A percentile compares a stretch with the other conserved stretches of the same genome.
Evolutionary conservation across 371 early-diverging fungal species (phyloP).

Genomic region (Apophysomyces sp.): DNA sequence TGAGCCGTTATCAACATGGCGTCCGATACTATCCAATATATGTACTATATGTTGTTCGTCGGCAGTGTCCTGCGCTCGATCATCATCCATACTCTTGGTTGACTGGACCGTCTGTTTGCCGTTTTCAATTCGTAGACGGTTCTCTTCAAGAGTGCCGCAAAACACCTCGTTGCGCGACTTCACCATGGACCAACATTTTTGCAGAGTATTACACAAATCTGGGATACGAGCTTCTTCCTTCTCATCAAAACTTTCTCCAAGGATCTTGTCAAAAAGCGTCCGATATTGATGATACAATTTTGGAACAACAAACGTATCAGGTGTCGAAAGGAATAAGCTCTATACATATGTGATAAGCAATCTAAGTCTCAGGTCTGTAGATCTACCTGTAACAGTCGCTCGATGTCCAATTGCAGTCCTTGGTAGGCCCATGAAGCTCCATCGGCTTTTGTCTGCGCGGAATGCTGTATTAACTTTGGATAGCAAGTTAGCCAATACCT

Average conservation of each 20-base stretch:
- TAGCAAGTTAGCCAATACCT: background rate
- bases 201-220: slow-evolving; percentile 32
- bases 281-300: slow-evolving; percentile 49
- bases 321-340: slow-evolving; percentile 61
- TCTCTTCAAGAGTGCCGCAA: slow-evolving; percentile 41
- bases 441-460: background rate
- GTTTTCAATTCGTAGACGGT: slow-evolving; percentile 13
- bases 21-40: slow-evolving; percentile 40
- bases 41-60: slow-evolving; percentile 42
- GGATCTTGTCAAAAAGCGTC: slow-evolving; percentile 30
- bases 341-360: slow-evolving; percentile 9
- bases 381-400: slow-evolving; percentile 52
- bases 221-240: slow-evolving; percentile 12
- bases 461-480: slow-evolving; percentile 8
- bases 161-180: slow-evolving; percentile 50
- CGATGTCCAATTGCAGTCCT: slow-evolving; percentile 52
- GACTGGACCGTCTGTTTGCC: background rate
- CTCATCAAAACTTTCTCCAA: slow-evolving; percentile 24
- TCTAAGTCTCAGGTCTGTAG: background rate
- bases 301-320: slow-evolving; percentile 69
- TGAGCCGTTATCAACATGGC: slow-evolving; percentile 29
- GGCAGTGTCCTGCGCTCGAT: slow-evolving; percentile 12
- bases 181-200: slow-evolving; percentile 40
- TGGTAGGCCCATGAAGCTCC: slow-evolving; percentile 26
- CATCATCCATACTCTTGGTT: background rate